Percentiles rank a stretch among this genome's conserved stretches.
Conservation (phyloP, 140 eudicot species). For the Senecio squalidus region DNA sequence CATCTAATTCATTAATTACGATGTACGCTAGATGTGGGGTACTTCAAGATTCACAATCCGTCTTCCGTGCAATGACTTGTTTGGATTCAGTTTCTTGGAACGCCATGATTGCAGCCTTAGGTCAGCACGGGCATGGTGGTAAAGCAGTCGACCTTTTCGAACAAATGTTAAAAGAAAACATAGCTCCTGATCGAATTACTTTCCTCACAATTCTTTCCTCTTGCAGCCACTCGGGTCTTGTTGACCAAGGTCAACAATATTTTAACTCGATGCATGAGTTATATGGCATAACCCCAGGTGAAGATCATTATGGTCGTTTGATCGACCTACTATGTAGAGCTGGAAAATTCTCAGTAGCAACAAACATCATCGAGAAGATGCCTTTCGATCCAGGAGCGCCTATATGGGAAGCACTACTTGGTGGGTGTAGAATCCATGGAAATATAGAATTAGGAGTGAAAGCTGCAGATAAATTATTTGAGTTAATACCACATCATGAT, state of each 20-base stretch:
- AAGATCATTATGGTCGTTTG: slow-evolving; percentile 30
- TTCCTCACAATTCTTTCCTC: slow-evolving; percentile 27
- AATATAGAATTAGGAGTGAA: slow-evolving; percentile 18
- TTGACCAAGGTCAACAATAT: slow-evolving; percentile 23
- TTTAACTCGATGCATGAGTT: slow-evolving; percentile 19
- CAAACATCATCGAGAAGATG: slow-evolving; percentile 13
- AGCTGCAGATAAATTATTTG: slow-evolving; percentile 24
- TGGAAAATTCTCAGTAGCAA: slow-evolving; percentile 13
- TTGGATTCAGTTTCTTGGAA: slow-evolving; percentile 26
- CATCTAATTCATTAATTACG: slow-evolving; percentile 25
- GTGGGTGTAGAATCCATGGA: slow-evolving; percentile 26
- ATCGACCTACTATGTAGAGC: slow-evolving; percentile 27
- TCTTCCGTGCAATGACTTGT: slow-evolving; percentile 1
- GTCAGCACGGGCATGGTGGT: slow-evolving; percentile 26
- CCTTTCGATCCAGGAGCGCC: slow-evolving; percentile 19
- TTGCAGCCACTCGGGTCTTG: slow-evolving; percentile 25
- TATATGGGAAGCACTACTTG: slow-evolving; percentile 25
- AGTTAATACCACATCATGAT: slow-evolving; percentile 21
- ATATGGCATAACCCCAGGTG: slow-evolving; percentile 23
- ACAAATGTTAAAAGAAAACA: slow-evolving; percentile 22
- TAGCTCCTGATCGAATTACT: slow-evolving; percentile 27
- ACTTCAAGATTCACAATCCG: slow-evolving; percentile 21
- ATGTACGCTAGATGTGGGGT: slow-evolving; percentile 27
- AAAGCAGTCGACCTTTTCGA: slow-evolving; percentile 25
- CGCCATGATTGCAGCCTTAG: slow-evolving; percentile 28